Conservation (phyloP, 176 grass and related monocot species). For the Bolboschoenus planiculmis region DNA sequence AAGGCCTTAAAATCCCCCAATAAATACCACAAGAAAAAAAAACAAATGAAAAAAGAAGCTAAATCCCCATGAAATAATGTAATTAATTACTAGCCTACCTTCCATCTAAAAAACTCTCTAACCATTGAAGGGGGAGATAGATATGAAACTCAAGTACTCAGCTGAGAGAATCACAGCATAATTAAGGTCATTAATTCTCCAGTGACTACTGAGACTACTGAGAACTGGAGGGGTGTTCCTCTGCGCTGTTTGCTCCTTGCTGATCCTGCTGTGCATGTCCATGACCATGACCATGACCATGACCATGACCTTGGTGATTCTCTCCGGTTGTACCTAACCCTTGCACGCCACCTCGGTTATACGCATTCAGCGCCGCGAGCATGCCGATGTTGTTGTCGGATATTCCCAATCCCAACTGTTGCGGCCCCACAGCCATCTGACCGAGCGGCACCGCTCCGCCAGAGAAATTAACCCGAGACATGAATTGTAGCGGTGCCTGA, state of each 20-base stretch:
- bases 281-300: slow-evolving; percentile 4
- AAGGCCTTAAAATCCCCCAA: slow-evolving; percentile 17
- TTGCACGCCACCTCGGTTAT: slow-evolving; percentile 38
- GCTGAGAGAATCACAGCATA: neutral
- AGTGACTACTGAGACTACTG: slow-evolving; percentile 40
- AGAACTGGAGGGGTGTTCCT: slow-evolving; percentile 39
- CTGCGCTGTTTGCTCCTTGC: slow-evolving; percentile 28
- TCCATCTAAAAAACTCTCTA: slow-evolving; percentile 10
- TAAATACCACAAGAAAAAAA: slow-evolving; percentile 17
- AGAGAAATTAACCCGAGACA: slow-evolving; percentile 48
- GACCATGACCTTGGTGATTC: slow-evolving; percentile 14
- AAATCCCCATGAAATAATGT: slow-evolving; percentile 24
- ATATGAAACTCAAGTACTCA: slow-evolving; percentile 17
- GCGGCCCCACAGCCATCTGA: slow-evolving; percentile 35
- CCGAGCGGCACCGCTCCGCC: slow-evolving; percentile 30
- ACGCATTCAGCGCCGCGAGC: slow-evolving; percentile 72
- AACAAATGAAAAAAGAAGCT: slow-evolving; percentile 8
- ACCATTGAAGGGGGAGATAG: neutral
- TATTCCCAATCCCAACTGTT: slow-evolving; percentile 53
- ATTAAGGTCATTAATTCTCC: neutral
- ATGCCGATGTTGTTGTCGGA: slow-evolving; percentile 66
- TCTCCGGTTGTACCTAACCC: slow-evolving; percentile 34
- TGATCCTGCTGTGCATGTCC: slow-evolving; percentile 23
- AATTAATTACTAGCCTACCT: slow-evolving; percentile 29
- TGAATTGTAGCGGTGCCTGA: slow-evolving; percentile 63